These are phyloP conservation scores for Cynara cardunculus DNA, from an alignment of 129 eudicot species.

Conservation along the genomic window DNA sequence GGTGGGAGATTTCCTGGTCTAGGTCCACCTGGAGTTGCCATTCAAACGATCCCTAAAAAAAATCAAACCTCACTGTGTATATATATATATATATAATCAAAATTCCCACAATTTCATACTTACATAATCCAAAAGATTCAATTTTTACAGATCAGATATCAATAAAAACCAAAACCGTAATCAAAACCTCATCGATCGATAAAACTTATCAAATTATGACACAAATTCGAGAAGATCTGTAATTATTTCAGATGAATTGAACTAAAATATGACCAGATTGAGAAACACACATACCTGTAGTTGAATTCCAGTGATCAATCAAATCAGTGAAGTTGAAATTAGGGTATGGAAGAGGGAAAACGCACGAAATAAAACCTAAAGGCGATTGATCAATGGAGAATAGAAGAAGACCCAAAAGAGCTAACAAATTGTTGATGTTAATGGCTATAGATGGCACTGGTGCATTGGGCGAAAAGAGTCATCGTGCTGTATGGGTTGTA, in stretches of 20 bases:
- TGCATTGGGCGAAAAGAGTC: slow-evolving; percentile 13
- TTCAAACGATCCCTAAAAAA: slow-evolving; percentile 28
- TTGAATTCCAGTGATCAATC: slow-evolving; percentile 11
- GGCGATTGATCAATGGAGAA: slow-evolving; percentile 7
- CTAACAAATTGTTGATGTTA: background rate
- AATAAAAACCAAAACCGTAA: slow-evolving; percentile 2
- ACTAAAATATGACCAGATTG: background rate
- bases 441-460: slow-evolving; percentile 3
- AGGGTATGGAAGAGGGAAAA: background rate
- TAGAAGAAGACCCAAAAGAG: background rate
- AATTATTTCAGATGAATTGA: background rate
- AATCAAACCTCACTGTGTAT: background rate
- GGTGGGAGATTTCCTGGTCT: slow-evolving; percentile 44
- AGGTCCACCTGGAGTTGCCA: slow-evolving; percentile 66
- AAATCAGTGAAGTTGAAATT: slow-evolving; percentile 19
- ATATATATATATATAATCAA: slow-evolving; percentile 10
- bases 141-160: slow-evolving; percentile 15
- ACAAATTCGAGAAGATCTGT: background rate
- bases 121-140: background rate
- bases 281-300: slow-evolving; percentile 14
- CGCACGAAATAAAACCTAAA: background rate
- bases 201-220: background rate
- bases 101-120: slow-evolving; percentile 1
- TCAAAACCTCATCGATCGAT: background rate
- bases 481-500: slow-evolving; percentile 5